These are phyloP conservation scores for Globisporangium uncinulatum DNA, from an alignment of 352 stramenopile species.

Conservation along the genomic window DNA sequence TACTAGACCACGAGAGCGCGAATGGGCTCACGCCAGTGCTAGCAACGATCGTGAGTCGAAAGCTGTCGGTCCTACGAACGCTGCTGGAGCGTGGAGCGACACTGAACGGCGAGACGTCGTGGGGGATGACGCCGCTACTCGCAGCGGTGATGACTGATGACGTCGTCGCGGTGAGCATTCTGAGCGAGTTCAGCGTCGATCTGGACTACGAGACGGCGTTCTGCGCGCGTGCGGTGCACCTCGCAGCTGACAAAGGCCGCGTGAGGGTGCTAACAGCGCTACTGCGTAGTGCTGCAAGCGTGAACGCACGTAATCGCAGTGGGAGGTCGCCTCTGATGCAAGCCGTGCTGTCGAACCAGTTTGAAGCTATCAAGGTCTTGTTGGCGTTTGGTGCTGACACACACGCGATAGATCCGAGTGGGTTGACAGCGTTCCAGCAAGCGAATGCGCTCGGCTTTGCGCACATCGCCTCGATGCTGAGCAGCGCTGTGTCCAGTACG, in stretches of 20 bases:
- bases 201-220: slow-evolving; percentile 29
- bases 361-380: slow-evolving; percentile 27
- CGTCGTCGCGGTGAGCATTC: slow-evolving; percentile 35
- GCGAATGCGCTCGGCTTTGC: slow-evolving; percentile 22
- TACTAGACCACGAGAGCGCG: slow-evolving; percentile 48
- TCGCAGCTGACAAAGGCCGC: slow-evolving; percentile 50
- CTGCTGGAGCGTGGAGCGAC: slow-evolving; percentile 45
- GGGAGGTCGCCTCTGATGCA: slow-evolving; percentile 43
- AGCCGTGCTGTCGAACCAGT: slow-evolving; percentile 34
- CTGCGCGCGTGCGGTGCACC: slow-evolving; percentile 27
- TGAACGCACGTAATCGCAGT: slow-evolving; percentile 20
- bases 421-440: slow-evolving; percentile 28
- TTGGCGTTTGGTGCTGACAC: slow-evolving; percentile 37
- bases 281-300: slow-evolving; percentile 28
- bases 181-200: slow-evolving; percentile 39
- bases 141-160: slow-evolving; percentile 39
- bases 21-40: slow-evolving; percentile 53
- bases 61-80: slow-evolving; percentile 28
- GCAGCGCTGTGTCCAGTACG: slow-evolving; percentile 12
- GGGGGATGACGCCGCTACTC: slow-evolving; percentile 49
- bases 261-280: slow-evolving; percentile 28
- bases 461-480: slow-evolving; percentile 28
- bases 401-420: slow-evolving; percentile 16
- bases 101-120: slow-evolving; percentile 29
- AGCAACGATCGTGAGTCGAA: slow-evolving; percentile 32